phyloP scores from a whole-genome alignment of 2,329 filamentous ascomycete genomes.

The Pyrenophora graminea region DNA sequence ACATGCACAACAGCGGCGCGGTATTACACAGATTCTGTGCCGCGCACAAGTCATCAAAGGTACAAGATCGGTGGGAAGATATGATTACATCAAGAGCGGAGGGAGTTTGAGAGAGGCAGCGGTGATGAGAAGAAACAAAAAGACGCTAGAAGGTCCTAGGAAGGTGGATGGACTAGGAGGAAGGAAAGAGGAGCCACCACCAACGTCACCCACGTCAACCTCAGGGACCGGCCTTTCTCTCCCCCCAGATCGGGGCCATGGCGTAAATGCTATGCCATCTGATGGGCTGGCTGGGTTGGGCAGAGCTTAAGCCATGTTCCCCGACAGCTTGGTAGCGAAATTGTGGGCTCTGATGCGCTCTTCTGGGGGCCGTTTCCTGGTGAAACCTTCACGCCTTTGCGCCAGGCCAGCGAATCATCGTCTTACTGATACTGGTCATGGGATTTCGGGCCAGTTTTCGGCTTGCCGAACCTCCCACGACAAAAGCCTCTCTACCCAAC shows the following conservation, averaged over 20 bases:
- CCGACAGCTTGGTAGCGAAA: constrained; percentile 44
- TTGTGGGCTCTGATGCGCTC: constrained; percentile 13
- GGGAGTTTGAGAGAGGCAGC: background rate
- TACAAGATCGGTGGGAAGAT: background rate
- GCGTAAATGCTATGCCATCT: constrained; percentile 11
- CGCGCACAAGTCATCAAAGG: background rate
- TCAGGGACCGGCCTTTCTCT: background rate
- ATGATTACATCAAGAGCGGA: background rate
- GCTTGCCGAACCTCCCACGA: constrained; percentile 3
- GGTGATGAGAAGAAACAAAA: constrained; percentile 2
- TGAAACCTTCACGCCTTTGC: constrained; percentile 19
- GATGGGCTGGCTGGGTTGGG: constrained; percentile 23
- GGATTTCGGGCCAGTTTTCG: constrained; percentile 3
- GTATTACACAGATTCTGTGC: background rate
- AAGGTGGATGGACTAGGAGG: background rate
- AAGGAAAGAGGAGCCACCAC: constrained; percentile 6
- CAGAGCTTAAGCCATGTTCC: constrained; percentile 23
- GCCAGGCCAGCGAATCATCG: constrained; percentile 11
- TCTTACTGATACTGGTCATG: background rate
- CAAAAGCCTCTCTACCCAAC: background rate
- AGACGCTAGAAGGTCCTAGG: background rate
- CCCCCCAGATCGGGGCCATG: constrained; percentile 3
- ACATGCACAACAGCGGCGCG: constrained; percentile 4
- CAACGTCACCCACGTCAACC: constrained; percentile 9
- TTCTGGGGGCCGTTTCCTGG: constrained; percentile 26